Evolutionary conservation across 768 basidiomycete genomes (phyloP).

Genomic region (Pleurotus djamor): DNA sequence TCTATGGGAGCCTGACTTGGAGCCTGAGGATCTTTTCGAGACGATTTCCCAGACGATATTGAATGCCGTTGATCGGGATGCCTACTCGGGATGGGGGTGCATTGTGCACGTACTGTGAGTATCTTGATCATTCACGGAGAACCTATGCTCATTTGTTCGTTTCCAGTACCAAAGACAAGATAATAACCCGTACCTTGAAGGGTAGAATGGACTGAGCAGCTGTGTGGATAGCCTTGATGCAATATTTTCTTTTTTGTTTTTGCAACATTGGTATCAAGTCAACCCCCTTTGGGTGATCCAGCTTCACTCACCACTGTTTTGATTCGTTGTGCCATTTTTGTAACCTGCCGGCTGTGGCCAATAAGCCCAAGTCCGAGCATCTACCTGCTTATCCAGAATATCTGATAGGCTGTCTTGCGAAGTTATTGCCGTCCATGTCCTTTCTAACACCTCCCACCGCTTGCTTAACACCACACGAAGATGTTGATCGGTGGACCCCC

Average conservation of each 20-base stretch:
- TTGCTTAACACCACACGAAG: background rate
- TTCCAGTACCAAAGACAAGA: constrained; percentile 65
- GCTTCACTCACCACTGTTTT: too few species aligned
- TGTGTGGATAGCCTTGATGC: background rate
- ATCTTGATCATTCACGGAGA: background rate
- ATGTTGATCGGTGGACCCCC: constrained; percentile 11
- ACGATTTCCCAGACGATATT: constrained; percentile 95
- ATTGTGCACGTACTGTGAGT: constrained; percentile 94
- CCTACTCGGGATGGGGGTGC: constrained; percentile 96
- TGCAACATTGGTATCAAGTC: background rate
- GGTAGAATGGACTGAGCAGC: constrained; percentile 81
- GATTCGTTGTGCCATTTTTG: too few species aligned
- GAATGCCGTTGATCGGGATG: constrained; percentile 95
- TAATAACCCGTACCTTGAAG: constrained; percentile 85
- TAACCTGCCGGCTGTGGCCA: too few species aligned
- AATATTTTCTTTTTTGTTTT: background rate
- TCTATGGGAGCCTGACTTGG: constrained; percentile 97
- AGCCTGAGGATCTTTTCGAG: constrained; percentile 96
- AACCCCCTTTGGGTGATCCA: too few species aligned
- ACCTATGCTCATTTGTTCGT: constrained; percentile 2
- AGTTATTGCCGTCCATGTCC: background rate
- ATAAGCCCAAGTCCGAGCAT: too few species aligned
- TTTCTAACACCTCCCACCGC: background rate
- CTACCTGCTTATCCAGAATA: too few species aligned
- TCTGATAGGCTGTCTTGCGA: too few species aligned